Conservation (phyloP, 1,284 basidiomycete species). For the Leccinum proximum region DNA sequence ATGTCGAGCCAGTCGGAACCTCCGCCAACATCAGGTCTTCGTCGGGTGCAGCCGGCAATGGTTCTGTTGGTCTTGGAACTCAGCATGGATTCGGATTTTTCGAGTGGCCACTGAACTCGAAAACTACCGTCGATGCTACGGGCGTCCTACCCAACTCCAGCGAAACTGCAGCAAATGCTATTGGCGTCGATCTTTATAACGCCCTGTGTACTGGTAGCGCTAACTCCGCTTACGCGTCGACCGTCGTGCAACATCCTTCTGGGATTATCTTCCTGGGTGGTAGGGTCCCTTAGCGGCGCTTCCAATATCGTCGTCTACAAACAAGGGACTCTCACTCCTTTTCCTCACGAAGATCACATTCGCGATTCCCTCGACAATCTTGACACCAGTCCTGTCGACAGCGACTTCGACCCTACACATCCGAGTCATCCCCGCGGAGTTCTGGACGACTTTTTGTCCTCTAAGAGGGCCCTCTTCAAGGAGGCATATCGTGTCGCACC, state of each 20-base stretch:
- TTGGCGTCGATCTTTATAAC: constrained; percentile 58
- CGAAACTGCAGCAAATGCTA: constrained; percentile 66
- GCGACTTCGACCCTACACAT: no score
- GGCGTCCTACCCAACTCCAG: constrained; percentile 63
- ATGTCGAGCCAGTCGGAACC: constrained; percentile 70
- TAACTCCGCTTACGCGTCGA: constrained; percentile 39
- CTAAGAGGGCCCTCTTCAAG: no score
- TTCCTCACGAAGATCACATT: constrained; percentile 37
- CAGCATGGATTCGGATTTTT: constrained; percentile 69
- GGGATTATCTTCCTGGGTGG: constrained; percentile 77
- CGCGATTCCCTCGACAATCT: no score
- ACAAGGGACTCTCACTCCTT: constrained; percentile 49
- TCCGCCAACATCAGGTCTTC: constrained; percentile 47
- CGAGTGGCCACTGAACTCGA: constrained; percentile 66
- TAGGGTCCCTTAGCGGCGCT: constrained; percentile 50
- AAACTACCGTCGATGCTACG: constrained; percentile 50
- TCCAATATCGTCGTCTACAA: constrained; percentile 77
- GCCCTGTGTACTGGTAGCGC: constrained; percentile 46
- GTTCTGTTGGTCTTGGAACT: constrained; percentile 29
- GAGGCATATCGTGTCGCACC: no score
- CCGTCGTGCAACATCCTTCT: constrained; percentile 64
- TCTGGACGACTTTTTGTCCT: no score
- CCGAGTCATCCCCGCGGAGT: no score
- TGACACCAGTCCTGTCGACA: no score
- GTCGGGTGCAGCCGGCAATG: constrained; percentile 28